Evolutionary conservation across 441 rosid genomes (phyloP), one percentile per base, ranked within the genome.

Genomic region (Adansonia grandidieri): DNA sequence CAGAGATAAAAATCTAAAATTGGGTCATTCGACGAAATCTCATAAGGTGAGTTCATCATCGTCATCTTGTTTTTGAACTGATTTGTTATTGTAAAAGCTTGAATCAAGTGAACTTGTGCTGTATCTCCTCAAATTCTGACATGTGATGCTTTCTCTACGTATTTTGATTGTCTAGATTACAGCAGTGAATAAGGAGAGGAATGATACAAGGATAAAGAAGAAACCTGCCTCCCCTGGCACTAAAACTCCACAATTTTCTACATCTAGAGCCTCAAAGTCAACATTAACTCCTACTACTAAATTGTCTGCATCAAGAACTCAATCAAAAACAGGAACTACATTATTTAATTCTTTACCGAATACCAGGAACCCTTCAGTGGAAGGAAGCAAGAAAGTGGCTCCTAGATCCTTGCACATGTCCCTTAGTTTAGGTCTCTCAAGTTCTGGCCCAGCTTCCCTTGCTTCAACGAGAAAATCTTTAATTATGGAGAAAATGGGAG

Each of bases 401-500:
- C 88, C 98, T 47, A 93, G 87, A 86, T 88, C 98, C 71, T 88
- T 93, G 90, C 93, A 92, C 77, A 83, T 85, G 84, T 89, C 98
- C 60, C 80, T 89, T 82, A 88, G 83, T 78, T 63, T 88, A 73
- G 92, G 84, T 42, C 83, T 91, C 47, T 77, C 89, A 22, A 82
- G 79, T 75, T 84, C 89, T 51, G 87, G 76, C 81, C 86, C 81
- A 63, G 77, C 86, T 64, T 75, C 90, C 82, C 75, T 73, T 62
- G 24, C 89, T 42, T 67, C 86, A 56, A 72, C 84, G 13, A 89
- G 93, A 80, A 91, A 91, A 74, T 90, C 98, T 68, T 80, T 89
- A 75, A 88, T 97, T 42, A 94, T 94, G 99, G 99, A 94, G 83
- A 89, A 85, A 81, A 97, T 97, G 99, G 96, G 95, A n/a, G 98